Conservation (phyloP, 1,284 basidiomycete genomes). For the Cutaneotrichosporon cavernicola region DNA sequence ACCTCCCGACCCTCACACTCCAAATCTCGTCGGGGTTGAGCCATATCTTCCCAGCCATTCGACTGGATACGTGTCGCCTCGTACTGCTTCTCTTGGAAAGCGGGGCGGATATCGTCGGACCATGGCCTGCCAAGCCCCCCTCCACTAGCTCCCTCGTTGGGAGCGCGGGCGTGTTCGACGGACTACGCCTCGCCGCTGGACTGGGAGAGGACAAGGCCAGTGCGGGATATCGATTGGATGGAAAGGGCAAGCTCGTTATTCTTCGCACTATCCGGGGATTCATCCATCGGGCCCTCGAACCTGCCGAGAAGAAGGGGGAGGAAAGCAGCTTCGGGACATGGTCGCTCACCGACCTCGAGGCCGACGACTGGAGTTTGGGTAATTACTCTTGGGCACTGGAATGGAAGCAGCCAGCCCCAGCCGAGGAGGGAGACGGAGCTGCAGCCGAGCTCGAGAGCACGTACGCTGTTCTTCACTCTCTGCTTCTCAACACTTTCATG, state of each 20-base stretch:
- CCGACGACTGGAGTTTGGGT: slow-evolving; percentile 20
- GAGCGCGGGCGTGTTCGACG: slow-evolving; percentile 45
- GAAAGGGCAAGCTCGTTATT: slow-evolving; percentile 41
- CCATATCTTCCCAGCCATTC: slow-evolving; percentile 90
- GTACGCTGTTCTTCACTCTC: slow-evolving; percentile 65
- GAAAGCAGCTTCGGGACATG: slow-evolving; percentile 12
- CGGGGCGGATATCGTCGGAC: slow-evolving; percentile 68
- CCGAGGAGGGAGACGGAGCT: background rate
- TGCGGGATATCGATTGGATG: slow-evolving; percentile 36
- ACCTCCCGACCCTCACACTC: slow-evolving; percentile 70
- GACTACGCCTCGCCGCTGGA: slow-evolving; percentile 47
- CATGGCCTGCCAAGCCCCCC: slow-evolving; percentile 59
- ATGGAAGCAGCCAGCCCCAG: slow-evolving; percentile 9
- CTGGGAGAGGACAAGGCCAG: slow-evolving; percentile 48
- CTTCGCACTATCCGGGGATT: slow-evolving; percentile 46
- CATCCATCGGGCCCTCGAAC: slow-evolving; percentile 31
- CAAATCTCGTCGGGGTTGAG: slow-evolving; percentile 89
- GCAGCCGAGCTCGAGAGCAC: slow-evolving; percentile 15
- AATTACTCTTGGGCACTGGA: slow-evolving; percentile 17
- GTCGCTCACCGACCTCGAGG: slow-evolving; percentile 16
- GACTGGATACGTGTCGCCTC: slow-evolving; percentile 82
- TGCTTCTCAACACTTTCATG: slow-evolving; percentile 74
- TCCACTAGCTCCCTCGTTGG: background rate
- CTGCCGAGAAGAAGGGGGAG: background rate
- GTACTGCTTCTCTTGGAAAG: slow-evolving; percentile 74